These are phyloP conservation scores for Botrytis porri DNA, from an alignment of 2,329 filamentous ascomycete genomes.

Conservation along the genomic window DNA sequence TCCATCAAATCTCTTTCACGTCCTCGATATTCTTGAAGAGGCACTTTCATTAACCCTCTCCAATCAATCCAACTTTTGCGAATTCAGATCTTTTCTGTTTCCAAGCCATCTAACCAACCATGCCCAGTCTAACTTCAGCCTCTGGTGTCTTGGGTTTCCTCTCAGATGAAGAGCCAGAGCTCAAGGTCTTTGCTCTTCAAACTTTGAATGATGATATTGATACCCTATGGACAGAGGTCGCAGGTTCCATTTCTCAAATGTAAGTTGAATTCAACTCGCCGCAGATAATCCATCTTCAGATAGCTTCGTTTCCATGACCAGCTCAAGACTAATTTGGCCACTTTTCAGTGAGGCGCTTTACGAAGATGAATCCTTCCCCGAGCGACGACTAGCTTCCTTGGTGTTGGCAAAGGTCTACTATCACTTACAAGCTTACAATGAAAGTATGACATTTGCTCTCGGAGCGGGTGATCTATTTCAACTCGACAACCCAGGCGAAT, in stretches of 20 bases:
- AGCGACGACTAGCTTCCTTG: slow-evolving; percentile 89
- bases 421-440: slow-evolving; percentile 96
- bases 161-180: slow-evolving; percentile 87
- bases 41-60: neutral
- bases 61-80: neutral
- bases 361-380: slow-evolving; percentile 91
- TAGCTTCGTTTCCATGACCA: neutral
- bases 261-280: slow-evolving; percentile 46
- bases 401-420: slow-evolving; percentile 98
- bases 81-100: neutral
- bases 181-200: slow-evolving; percentile 92
- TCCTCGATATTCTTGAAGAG: neutral
- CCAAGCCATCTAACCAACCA: slow-evolving; percentile 41
- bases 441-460: slow-evolving; percentile 97
- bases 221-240: slow-evolving; percentile 96
- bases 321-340: slow-evolving; percentile 25
- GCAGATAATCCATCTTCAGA: neutral
- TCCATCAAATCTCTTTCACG: neutral
- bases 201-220: slow-evolving; percentile 96
- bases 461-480: slow-evolving; percentile 94
- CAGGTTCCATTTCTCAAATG: slow-evolving; percentile 90
- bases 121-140: slow-evolving; percentile 93
- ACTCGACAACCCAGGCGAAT: slow-evolving; percentile 86
- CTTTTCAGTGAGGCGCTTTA: slow-evolving; percentile 82
- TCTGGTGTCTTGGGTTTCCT: slow-evolving; percentile 94